Evolutionary conservation across 768 basidiomycete genomes (phyloP).

Genomic region (Pulveroboletus ravenelii): DNA sequence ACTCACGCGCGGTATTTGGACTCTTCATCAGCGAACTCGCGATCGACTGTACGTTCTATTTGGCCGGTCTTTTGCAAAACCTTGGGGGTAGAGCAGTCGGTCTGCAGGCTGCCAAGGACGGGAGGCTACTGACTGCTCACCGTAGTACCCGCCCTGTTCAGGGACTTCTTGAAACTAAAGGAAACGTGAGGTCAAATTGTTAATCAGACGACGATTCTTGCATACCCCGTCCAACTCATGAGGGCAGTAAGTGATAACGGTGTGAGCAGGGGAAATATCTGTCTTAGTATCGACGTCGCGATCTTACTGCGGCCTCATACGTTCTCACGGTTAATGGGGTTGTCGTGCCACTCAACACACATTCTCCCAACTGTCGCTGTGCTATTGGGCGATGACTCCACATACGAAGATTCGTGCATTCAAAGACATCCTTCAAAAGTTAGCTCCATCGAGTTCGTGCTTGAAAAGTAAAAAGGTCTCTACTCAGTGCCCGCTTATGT

Average conservation of each 20-base stretch:
- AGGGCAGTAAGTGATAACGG: conserved; percentile 9
- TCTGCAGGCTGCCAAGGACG: conserved; percentile 1
- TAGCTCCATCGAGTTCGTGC: no score
- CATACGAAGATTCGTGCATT: no score
- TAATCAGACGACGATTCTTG: neutral
- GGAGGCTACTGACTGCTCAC: conserved; percentile 38
- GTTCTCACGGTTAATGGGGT: no score
- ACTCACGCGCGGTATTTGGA: conserved; percentile 83
- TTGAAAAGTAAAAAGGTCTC: no score
- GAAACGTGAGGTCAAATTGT: neutral
- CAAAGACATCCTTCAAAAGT: no score
- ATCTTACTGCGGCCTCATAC: neutral
- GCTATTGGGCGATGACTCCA: no score
- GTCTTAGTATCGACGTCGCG: neutral
- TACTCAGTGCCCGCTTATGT: conserved; percentile 16
- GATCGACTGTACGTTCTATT: conserved; percentile 91
- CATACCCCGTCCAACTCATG: conserved; percentile 56
- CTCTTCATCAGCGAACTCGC: conserved; percentile 91
- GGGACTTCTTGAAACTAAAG: conserved; percentile 84
- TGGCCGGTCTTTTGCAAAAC: conserved; percentile 98
- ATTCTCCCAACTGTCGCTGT: no score
- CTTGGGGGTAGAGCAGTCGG: conserved; percentile 34
- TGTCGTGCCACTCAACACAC: no score
- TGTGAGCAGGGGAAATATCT: neutral
- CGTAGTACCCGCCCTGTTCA: conserved; percentile 89